Evolutionary conservation across 768 basidiomycete genomes (phyloP), one percentile per base, ranked within the genome.

Genomic region (Mycena metata): DNA sequence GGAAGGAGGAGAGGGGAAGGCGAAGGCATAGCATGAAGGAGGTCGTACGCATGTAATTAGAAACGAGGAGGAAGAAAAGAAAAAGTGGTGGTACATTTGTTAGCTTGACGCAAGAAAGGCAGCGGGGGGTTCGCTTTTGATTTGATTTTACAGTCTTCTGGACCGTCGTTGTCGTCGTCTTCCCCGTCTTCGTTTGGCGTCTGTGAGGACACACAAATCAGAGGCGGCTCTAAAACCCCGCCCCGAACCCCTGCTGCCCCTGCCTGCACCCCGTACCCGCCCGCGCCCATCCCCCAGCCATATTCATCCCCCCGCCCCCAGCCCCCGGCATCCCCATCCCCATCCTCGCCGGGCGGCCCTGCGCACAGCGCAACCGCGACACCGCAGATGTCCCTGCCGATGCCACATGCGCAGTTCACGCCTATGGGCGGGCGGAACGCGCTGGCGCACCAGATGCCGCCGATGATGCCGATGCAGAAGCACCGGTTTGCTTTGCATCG

Each of bases 401-500:
- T 83, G 41, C 79, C 81, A 6, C 81, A 78, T 36, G 83, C 78
- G 35, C 80, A 77, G 63, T 78, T 78, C 72, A 82, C 82, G 69
- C 88, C 87, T 12, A 36, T 36, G 36, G 60, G 89, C 86, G 76
- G 78, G 67, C 63, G 60, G 17, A 85, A 86, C 66, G 85, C 85
- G 24, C 82, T 86, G 35, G 82, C 84, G n/a, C 91, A 89, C 68
- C 82, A 83, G 64, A 84, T 89, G 80, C 83, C 85, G 21, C 86
- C 85, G 73, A 86, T 89, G 83, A 83, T 83, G 35, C 89, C 89
- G 13, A 85, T 90, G 85, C n/a, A n/a, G n/a, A n/a, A n/a, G 80
- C 49, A 13, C 75, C 77, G 46, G 59, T 75, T 49, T 78, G 81
- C 93, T 95, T 78, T 96, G 94, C 83, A 94, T 89, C 16, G 94